These are phyloP conservation scores for Mollisiaceae sp. DNA, from an alignment of 2,329 filamentous ascomycete species.

Conservation along the genomic window DNA sequence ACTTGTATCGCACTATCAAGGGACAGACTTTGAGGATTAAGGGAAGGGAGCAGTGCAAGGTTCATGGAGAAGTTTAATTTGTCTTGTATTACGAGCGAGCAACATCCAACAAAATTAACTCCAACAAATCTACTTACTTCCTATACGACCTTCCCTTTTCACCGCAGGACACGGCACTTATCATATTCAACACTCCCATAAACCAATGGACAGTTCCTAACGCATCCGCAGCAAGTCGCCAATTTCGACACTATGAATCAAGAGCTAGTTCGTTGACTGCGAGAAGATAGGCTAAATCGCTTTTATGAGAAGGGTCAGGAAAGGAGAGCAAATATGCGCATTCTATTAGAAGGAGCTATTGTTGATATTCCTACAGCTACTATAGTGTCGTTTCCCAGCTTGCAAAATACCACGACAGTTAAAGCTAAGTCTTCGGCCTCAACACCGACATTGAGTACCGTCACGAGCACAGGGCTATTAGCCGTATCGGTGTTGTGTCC, in stretches of 20 bases:
- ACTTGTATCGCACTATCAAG: not conserved
- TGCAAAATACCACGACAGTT: not conserved
- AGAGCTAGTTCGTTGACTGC: not conserved
- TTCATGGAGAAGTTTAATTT: conserved; percentile 58
- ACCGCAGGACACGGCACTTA: conserved; percentile 25
- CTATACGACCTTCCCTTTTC: conserved; percentile 28
- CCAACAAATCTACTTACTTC: conserved; percentile 30
- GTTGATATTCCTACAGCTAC: not conserved
- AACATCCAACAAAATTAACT: conserved; percentile 20
- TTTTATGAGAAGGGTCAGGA: not conserved
- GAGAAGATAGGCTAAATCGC: not conserved
- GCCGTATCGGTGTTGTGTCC: not conserved
- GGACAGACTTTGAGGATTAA: conserved; percentile 10
- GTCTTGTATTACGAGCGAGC: conserved; percentile 22
- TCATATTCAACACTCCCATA: conserved; percentile 25
- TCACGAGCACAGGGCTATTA: not conserved
- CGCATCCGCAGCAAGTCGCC: not conserved
- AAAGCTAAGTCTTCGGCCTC: not conserved
- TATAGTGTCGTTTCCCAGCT: not conserved
- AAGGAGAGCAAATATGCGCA: not conserved
- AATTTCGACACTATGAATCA: not conserved
- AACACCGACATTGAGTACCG: not conserved
- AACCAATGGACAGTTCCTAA: conserved; percentile 23
- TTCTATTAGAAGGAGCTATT: not conserved
- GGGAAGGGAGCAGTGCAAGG: conserved; percentile 29